Conservation (phyloP, 2,329 filamentous ascomycete genomes). For the Nemania sp. region DNA sequence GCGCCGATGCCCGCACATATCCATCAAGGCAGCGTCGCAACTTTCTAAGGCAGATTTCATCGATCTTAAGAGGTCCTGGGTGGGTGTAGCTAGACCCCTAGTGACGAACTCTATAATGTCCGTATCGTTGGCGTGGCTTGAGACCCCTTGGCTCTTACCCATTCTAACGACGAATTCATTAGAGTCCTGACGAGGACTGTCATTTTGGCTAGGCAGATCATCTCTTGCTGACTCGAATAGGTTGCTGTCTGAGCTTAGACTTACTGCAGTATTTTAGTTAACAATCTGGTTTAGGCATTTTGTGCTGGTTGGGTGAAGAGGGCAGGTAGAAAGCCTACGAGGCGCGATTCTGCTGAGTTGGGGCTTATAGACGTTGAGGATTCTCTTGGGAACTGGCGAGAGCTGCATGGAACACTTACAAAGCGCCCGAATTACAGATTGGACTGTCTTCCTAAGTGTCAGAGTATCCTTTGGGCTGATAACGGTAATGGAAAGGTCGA, state of each 20-base stretch:
- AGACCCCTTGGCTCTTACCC: constrained; percentile 28
- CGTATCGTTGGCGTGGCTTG: constrained; percentile 29
- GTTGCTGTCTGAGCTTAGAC: constrained; percentile 53
- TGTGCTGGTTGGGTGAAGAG: neutral
- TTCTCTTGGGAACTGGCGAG: neutral
- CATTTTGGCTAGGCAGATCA: neutral
- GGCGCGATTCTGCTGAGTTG: too few relatives aligned
- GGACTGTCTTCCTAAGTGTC: constrained; percentile 57
- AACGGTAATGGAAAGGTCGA: constrained; percentile 59
- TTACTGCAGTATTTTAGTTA: constrained; percentile 37
- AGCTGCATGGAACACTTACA: constrained; percentile 14
- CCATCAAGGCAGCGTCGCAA: constrained; percentile 58
- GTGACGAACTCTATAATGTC: constrained; percentile 33
- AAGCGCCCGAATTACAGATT: constrained; percentile 57
- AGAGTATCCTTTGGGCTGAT: constrained; percentile 55
- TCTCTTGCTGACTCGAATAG: constrained; percentile 44
- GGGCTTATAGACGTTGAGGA: too few relatives aligned
- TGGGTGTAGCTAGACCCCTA: constrained; percentile 48
- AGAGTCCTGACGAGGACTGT: neutral
- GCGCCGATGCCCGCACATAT: constrained; percentile 53
- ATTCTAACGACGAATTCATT: constrained; percentile 43
- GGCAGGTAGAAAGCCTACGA: neutral
- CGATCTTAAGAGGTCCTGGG: constrained; percentile 48
- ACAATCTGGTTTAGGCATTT: neutral
- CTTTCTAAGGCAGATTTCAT: constrained; percentile 50